These are phyloP conservation scores for Microcos paniculata DNA, from an alignment of 345 rosid genomes.

Conservation along the genomic window DNA sequence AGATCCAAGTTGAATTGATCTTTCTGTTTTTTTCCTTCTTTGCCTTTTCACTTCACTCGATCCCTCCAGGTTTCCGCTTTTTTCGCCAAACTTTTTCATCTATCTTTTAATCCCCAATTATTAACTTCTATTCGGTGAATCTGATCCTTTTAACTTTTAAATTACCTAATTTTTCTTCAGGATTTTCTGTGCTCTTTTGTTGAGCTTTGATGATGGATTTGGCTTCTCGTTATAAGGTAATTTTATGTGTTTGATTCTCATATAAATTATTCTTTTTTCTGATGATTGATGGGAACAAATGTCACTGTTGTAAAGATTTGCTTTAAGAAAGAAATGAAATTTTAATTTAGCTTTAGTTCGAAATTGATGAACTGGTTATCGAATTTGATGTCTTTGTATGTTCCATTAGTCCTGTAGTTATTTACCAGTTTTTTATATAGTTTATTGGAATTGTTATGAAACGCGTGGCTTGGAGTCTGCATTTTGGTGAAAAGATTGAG, in stretches of 20 bases:
- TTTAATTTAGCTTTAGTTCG: not conserved
- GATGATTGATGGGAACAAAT: not conserved
- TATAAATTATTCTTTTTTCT: not conserved
- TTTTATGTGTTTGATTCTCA: not conserved
- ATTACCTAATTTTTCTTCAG: slow-evolving; percentile 24
- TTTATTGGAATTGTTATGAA: not conserved
- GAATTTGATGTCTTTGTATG: not conserved
- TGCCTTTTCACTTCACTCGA: not conserved
- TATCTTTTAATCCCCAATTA: not conserved
- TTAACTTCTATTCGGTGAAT: not conserved
- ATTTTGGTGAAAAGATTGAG: not conserved
- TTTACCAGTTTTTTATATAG: not conserved
- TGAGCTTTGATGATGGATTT: slow-evolving; percentile 59
- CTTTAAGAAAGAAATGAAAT: not conserved
- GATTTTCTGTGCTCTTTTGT: slow-evolving; percentile 8
- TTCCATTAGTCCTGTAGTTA: not conserved
- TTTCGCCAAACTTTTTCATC: not conserved
- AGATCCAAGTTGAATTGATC: not conserved
- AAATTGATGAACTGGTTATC: not conserved
- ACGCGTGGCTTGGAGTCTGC: not conserved
- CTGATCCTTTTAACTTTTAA: not conserved
- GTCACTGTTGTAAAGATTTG: not conserved
- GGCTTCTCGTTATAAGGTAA: slow-evolving; percentile 89
- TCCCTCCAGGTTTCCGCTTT: not conserved
- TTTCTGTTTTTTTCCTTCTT: not conserved